These are phyloP conservation scores for Crassisporium funariophilum DNA, from an alignment of 768 basidiomycete species.

Conservation along the genomic window DNA sequence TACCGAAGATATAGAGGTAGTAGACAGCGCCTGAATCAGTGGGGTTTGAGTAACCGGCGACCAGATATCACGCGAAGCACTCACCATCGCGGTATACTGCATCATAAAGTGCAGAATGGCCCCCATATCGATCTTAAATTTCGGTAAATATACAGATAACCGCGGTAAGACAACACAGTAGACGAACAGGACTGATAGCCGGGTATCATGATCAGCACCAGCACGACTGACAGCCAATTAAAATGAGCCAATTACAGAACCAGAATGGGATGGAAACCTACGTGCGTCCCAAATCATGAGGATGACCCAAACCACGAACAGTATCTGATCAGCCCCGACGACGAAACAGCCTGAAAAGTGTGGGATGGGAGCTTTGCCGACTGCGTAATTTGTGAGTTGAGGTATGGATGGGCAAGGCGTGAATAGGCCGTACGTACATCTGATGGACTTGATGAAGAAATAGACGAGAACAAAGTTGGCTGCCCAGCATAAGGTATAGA, in stretches of 20 bases:
- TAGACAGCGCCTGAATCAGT: conserved; percentile 9
- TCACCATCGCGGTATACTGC: conserved; percentile 16
- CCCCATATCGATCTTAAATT: conserved; percentile 4
- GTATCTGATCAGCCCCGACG: neutral
- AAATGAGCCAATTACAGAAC: neutral
- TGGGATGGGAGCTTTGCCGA: neutral
- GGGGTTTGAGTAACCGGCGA: neutral
- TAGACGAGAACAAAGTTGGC: conserved; percentile 1
- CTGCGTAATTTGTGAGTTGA: neutral
- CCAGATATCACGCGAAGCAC: neutral
- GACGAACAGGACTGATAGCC: conserved; percentile 9
- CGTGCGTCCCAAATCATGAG: conserved; percentile 14
- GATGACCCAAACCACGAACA: conserved; percentile 7
- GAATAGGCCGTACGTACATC: conserved; percentile 4
- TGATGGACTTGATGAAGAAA: conserved; percentile 6
- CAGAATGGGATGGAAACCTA: neutral
- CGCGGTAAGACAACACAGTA: neutral
- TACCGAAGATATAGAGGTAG: conserved; percentile 14
- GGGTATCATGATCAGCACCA: conserved; percentile 12
- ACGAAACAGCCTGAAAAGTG: conserved; percentile 11
- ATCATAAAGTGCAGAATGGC: conserved; percentile 6
- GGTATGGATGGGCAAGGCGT: neutral
- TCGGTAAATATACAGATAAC: neutral
- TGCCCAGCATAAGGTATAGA: conserved; percentile 1
- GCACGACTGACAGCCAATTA: conserved; percentile 2